Evolutionary conservation across 176 grass and related monocot genomes (phyloP).

Genomic region (Ensete glaucum): DNA sequence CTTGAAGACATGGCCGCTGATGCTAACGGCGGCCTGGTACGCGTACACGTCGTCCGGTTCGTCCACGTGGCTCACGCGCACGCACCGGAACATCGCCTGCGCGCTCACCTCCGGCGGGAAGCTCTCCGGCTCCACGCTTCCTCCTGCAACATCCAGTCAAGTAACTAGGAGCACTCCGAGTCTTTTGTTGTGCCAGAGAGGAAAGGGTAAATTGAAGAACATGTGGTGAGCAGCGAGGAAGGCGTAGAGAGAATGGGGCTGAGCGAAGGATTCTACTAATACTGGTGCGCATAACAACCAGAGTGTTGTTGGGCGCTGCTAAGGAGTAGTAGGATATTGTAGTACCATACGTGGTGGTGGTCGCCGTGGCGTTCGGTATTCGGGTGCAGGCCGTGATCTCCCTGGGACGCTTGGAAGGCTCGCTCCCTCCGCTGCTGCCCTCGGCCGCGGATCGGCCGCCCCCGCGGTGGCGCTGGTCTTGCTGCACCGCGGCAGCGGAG

Average conservation of each 20-base stretch:
- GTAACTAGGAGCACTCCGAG: background rate
- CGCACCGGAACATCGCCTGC: constrained; percentile 39
- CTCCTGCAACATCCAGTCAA: background rate
- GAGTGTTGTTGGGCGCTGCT: background rate
- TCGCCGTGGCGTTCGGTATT: background rate
- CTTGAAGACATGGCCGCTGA: constrained; percentile 43
- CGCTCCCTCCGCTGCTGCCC: background rate
- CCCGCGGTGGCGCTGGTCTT: background rate
- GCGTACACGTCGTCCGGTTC: constrained; percentile 33
- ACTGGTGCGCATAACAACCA: background rate
- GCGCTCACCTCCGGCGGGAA: constrained; percentile 41
- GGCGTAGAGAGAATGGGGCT: background rate
- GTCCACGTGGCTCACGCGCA: constrained; percentile 35
- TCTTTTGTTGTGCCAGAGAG: background rate
- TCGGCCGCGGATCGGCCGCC: background rate
- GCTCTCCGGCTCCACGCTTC: constrained; percentile 11
- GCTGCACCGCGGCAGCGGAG: background rate
- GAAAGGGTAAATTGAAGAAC: background rate
- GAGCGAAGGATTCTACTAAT: constrained; percentile 4
- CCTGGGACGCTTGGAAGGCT: constrained; percentile 9
- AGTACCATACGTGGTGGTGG: constrained; percentile 9
- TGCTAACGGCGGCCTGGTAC: constrained; percentile 38
- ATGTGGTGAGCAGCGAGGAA: background rate
- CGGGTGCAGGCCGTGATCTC: constrained; percentile 2
- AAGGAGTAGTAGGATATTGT: constrained; percentile 3